A percentile compares a stretch with the other conserved stretches of the same genome.
phyloP scores from a whole-genome alignment of 108 stramenopile genomes.

The Phaeodactylum tricornutum region DNA sequence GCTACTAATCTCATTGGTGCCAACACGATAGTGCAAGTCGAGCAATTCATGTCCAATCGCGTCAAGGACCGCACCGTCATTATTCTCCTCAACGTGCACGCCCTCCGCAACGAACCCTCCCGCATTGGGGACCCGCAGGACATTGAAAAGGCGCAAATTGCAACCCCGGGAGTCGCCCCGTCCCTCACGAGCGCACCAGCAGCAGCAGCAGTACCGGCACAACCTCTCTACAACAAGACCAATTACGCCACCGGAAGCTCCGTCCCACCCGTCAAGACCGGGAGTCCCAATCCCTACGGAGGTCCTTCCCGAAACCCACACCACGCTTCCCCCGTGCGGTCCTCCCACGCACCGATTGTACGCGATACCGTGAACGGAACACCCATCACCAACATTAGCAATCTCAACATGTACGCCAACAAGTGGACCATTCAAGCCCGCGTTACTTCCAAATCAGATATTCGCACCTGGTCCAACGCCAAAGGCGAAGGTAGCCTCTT shows the following conservation, averaged over 20 bases:
- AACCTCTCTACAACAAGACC: constrained; percentile 48
- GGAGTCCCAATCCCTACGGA: constrained; percentile 38
- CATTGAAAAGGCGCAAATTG: constrained; percentile 28
- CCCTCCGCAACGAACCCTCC: constrained; percentile 22
- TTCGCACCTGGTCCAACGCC: constrained; percentile 87
- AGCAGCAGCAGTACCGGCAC: constrained; percentile 9
- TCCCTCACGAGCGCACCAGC: neutral
- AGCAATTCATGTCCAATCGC: constrained; percentile 71
- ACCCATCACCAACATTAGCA: constrained; percentile 71
- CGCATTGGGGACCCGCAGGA: constrained; percentile 62
- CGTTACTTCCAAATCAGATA: constrained; percentile 79
- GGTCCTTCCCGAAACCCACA: constrained; percentile 1
- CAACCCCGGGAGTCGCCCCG: constrained; percentile 4
- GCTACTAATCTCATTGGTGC: constrained; percentile 23
- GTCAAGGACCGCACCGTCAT: constrained; percentile 63
- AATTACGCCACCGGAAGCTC: constrained; percentile 8
- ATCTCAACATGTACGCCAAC: constrained; percentile 93
- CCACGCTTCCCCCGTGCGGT: constrained; percentile 2
- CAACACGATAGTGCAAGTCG: constrained; percentile 36
- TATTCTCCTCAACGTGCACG: constrained; percentile 51
- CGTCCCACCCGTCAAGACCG: constrained; percentile 12
- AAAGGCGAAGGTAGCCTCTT: constrained; percentile 88
- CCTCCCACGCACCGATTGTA: constrained; percentile 41
- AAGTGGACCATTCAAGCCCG: constrained; percentile 87
- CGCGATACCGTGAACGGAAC: constrained; percentile 29